phyloP scores from a whole-genome alignment of 2,329 filamentous ascomycete genomes.

The Venturia pyrina region DNA sequence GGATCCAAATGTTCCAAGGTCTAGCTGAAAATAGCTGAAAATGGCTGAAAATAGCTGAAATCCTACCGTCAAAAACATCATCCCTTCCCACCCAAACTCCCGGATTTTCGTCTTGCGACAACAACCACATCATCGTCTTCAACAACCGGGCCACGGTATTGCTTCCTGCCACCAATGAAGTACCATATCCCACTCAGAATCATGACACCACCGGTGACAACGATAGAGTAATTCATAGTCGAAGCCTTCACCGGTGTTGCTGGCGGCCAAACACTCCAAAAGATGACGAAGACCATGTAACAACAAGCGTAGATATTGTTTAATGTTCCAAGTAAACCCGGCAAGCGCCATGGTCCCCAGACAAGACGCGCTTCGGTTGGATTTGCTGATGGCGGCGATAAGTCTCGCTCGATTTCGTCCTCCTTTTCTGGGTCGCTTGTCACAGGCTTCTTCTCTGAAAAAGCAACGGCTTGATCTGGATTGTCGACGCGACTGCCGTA shows the following conservation, averaged over 20 bases:
- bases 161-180: conserved; percentile 24
- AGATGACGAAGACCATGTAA: conserved; percentile 45
- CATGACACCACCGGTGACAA: conserved; percentile 29
- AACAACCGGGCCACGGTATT: conserved; percentile 29
- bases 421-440: background rate
- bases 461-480: background rate
- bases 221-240: conserved; percentile 35
- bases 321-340: conserved; percentile 39
- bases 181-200: conserved; percentile 29
- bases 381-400: background rate
- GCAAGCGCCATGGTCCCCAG: conserved; percentile 49
- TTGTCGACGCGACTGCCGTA: conserved; percentile 23
- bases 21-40: background rate
- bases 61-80: background rate
- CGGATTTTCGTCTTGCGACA: conserved; percentile 17
- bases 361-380: conserved; percentile 25
- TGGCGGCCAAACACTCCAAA: conserved; percentile 46
- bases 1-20: no score
- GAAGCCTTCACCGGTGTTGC: conserved; percentile 22
- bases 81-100: conserved; percentile 14
- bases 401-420: background rate
- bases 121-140: conserved; percentile 23
- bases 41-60: background rate
- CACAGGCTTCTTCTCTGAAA: background rate
- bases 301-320: conserved; percentile 46